phyloP scores from a whole-genome alignment of 164 flowering plant species.

The Liquidambar formosana region DNA sequence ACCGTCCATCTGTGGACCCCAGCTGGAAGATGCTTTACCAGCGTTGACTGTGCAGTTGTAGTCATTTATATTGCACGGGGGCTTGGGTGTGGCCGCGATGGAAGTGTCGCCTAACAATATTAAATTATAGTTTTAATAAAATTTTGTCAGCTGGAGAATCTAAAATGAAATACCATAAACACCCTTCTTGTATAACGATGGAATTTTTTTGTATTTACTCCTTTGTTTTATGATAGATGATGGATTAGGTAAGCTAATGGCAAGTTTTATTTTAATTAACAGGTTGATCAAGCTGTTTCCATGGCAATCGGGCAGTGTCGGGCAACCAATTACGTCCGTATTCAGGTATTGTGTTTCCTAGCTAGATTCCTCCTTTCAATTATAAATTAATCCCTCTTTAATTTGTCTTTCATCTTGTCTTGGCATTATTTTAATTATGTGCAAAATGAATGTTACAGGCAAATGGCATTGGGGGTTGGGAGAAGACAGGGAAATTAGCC shows the following conservation, averaged over 20 bases:
- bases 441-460: slow-evolving; percentile 16
- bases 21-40: no score
- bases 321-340: slow-evolving; percentile 49
- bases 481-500: background rate
- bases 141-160: background rate
- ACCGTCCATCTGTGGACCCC: no score
- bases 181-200: background rate
- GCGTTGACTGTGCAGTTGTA: no score
- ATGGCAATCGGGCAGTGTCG: slow-evolving; percentile 55
- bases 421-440: no score
- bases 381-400: no score
- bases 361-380: background rate
- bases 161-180: background rate
- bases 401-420: no score
- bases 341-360: slow-evolving; percentile 47
- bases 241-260: background rate
- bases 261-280: background rate
- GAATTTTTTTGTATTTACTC: no score
- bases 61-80: no score
- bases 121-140: background rate
- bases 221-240: no score
- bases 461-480: slow-evolving; percentile 1
- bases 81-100: no score
- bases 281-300: slow-evolving; percentile 75
- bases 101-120: background rate